Evolutionary conservation across 2,329 filamentous ascomycete species (phyloP).

Genomic region (Aspergillus sp.): DNA sequence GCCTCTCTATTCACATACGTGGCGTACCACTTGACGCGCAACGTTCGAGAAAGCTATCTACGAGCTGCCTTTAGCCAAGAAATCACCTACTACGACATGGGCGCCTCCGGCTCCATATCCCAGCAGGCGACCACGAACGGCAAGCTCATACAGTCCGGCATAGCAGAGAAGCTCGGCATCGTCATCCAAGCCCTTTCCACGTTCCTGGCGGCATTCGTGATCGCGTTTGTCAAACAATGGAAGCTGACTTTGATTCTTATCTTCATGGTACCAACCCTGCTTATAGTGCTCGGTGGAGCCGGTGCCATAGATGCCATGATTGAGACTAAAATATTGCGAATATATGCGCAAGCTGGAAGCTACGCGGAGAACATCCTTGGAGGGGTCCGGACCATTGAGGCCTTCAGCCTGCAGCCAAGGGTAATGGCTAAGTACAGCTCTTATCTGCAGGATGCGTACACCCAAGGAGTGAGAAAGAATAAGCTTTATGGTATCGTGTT

Average conservation of each 20-base stretch:
- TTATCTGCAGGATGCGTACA: conserved; percentile 60
- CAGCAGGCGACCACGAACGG: conserved; percentile 93
- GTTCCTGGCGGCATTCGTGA: conserved; percentile 84
- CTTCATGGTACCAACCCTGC: conserved; percentile 76
- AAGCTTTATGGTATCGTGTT: conserved; percentile 73
- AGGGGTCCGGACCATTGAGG: conserved; percentile 21
- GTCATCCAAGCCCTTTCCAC: conserved; percentile 74
- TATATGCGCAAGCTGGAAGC: conserved; percentile 52
- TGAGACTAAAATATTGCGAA: conserved; percentile 73
- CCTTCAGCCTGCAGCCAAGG: conserved; percentile 20
- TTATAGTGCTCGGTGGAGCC: conserved; percentile 71
- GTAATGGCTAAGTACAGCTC: conserved; percentile 21
- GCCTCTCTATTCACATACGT: conserved; percentile 90
- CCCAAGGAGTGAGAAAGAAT: conserved; percentile 64
- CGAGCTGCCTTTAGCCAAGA: conserved; percentile 82
- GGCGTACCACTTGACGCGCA: conserved; percentile 74
- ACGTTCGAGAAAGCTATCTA: conserved; percentile 80
- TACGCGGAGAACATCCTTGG: conserved; percentile 16
- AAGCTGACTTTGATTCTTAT: conserved; percentile 86
- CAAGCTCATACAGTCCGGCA: conserved; percentile 88
- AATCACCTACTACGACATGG: conserved; percentile 88
- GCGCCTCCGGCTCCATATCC: conserved; percentile 89
- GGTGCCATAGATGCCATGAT: conserved; percentile 75
- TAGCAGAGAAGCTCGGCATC: conserved; percentile 83
- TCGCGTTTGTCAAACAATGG: conserved; percentile 89